phyloP scores from a whole-genome alignment of 371 early-diverging fungal genomes.

The Rhizopus sp. region DNA sequence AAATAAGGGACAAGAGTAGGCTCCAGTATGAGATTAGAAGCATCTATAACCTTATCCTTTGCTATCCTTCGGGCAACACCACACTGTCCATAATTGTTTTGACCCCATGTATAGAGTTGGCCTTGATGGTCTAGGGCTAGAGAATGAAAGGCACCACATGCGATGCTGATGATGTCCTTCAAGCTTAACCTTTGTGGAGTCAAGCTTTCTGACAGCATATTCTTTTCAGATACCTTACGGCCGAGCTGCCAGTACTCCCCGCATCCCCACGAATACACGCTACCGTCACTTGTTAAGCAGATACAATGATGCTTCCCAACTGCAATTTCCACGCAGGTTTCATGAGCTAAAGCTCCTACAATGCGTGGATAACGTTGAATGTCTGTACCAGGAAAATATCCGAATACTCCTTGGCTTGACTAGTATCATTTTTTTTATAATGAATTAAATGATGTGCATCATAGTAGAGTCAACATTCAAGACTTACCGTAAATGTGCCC shows the following conservation, averaged over 20 bases:
- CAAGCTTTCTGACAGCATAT: slow-evolving; percentile 56
- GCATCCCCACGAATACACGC: slow-evolving; percentile 90
- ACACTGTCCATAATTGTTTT: slow-evolving; percentile 94
- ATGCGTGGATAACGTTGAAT: slow-evolving; percentile 68
- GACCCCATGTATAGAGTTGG: slow-evolving; percentile 85
- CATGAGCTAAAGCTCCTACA: slow-evolving; percentile 32
- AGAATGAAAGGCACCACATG: slow-evolving; percentile 84
- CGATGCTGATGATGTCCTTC: slow-evolving; percentile 63
- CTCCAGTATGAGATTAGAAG: slow-evolving; percentile 27
- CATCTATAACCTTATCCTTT: slow-evolving; percentile 15
- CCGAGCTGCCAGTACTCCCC: slow-evolving; percentile 91
- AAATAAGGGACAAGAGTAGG: slow-evolving; percentile 29
- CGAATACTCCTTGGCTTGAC: slow-evolving; percentile 59
- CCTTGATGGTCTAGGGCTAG: slow-evolving; percentile 71
- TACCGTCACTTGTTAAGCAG: slow-evolving; percentile 72
- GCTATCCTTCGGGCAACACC: slow-evolving; percentile 43
- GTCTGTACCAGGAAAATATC: slow-evolving; percentile 42
- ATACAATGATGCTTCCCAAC: slow-evolving; percentile 91
- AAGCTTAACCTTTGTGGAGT: slow-evolving; percentile 53
- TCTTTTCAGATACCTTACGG: slow-evolving; percentile 53
- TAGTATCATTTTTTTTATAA: background rate
- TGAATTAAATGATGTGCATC: too few relatives aligned
- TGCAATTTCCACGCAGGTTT: slow-evolving; percentile 72
- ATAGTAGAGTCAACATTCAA: slow-evolving; percentile 30
- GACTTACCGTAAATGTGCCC: slow-evolving; percentile 87